Base-by-base conservation (phyloP, 2,329 filamentous ascomycete genomes). In the Neonectria faginata region DNA sequence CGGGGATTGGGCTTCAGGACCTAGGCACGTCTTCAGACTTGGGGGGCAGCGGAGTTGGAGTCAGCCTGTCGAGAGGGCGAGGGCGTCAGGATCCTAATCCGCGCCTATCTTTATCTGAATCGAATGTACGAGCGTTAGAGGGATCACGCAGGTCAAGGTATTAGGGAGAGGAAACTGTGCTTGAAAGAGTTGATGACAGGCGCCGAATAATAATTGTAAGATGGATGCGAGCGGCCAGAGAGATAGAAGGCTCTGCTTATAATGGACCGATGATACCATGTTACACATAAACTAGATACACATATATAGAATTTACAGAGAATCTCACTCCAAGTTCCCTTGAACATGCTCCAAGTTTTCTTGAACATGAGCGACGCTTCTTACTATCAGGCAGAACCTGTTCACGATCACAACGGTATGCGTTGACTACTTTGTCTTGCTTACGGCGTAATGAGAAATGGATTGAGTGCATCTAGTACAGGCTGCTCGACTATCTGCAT, bases 1-100 rank as follows among this genome's bases (percentile, higher is more conserved):
- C 75, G 1, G 78, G 78, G 64, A 79, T 56, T 27, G 25, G 51
- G 25, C 45, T 58, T 16, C 42, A 51, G 7, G 51, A 48, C 6
- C 48, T 57, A 14, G 18, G 44, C 7, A 45, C 27, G 10, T 53
- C 48, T 27, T 29, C 54, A 10, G 25, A 31, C 2, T 57, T 42
- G 54, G 54, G 22, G n/a, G 48, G 42, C 8, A 7, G 60, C 14
- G 29, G 53, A 42, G 29, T 41, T 16, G 39, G 29, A 45, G 9
- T 41, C 11, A 31, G 29, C 36, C 4, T 8, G 3, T 8, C 8
- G 39, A 62, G n/a, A 11, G 51, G 50, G 51, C 42, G 50, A 45
- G 25, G 10, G 20, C 31, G 16, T n/a, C 50, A 3, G 29, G 16
- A 18, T n/a, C 48, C 12, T 8, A 33, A 27, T 20, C 29, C 29